Base-by-base conservation (phyloP, 1,284 basidiomycete species). In the Ganoderma lingzhi region DNA sequence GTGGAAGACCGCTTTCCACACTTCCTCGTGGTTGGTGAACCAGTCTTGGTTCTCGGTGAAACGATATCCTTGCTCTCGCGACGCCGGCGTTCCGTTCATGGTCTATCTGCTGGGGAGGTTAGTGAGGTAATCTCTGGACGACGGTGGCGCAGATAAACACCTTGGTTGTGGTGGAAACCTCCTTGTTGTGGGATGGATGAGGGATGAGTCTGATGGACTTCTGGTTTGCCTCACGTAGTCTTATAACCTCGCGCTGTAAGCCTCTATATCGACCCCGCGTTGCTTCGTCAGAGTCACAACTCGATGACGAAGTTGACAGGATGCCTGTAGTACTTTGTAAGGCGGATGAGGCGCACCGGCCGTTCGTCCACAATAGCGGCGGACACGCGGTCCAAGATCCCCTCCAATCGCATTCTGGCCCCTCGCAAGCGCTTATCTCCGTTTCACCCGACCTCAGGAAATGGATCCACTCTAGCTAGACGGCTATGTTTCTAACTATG, bases 21-120 rank as follows among this genome's bases (percentile, higher is more conserved):
- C 74, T 0, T 80, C 75, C 56, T 82, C 78, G 67, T 89, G 81
- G 76, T 73, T 78, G 1, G 84, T 84, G 74, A 89, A 87, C 88
- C 88, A 89, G 71, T 89, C 87, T 76, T 89, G 87, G 0, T 82
- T 85, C 8, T 78, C 64, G 4, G 87, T 89, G 73, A 88, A 88
- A n/a, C 45, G 39, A 69, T 77, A 81, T 14, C 35, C 37, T 3
- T n/a, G 41, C n/a, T 28, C 23, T 61, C 23, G 39, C 12, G 35
- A 8, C 35, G 39, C 23, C 12, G 10, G 30, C 23, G 35, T 42
- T 41, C 28, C 17, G 59, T 45, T 28, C 53, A 28, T 42, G 30
- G n/a, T 19, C 4, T 6, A 30, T 14, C 44, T 41, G 42, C 28
- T 32, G 17, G 12, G 45, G 42, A 12, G 2, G 41, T 9, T 58